Evolutionary conservation across 352 stramenopile genomes (phyloP).

Genomic region (Phytophthora nicotianae): DNA sequence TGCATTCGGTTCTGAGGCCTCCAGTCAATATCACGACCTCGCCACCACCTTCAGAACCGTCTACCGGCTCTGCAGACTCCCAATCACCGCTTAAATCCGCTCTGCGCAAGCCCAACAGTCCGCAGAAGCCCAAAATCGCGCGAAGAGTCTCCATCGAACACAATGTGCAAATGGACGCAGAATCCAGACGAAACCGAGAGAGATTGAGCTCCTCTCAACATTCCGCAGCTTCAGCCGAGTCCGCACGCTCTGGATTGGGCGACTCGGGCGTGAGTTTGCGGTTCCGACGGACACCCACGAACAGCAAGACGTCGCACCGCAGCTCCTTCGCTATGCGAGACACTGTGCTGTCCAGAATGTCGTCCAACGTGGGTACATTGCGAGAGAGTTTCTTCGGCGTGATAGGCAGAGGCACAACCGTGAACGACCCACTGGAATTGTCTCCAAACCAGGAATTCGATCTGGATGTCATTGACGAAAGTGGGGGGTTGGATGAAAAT

Average conservation of each 20-base stretch:
- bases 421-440: conserved; percentile 61
- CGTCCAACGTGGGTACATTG: conserved; percentile 43
- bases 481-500: conserved; percentile 62
- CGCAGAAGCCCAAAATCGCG: conserved; percentile 16
- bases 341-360: conserved; percentile 48
- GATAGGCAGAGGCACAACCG: conserved; percentile 22
- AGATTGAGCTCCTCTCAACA: conserved; percentile 31
- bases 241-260: conserved; percentile 14
- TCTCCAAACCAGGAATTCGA: conserved; percentile 75
- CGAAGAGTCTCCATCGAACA: conserved; percentile 38
- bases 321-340: conserved; percentile 42
- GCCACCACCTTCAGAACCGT: background rate
- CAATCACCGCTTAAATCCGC: conserved; percentile 27
- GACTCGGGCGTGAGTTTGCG: conserved; percentile 34
- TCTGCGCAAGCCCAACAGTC: conserved; percentile 16
- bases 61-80: conserved; percentile 5
- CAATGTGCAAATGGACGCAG: conserved; percentile 8
- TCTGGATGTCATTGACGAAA: conserved; percentile 78
- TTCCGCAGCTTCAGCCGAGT: conserved; percentile 22
- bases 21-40: conserved; percentile 2
- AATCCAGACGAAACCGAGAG: conserved; percentile 9
- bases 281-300: conserved; percentile 33
- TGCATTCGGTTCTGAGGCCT: conserved; percentile 13
- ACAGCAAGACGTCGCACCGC: conserved; percentile 44
- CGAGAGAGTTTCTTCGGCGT: conserved; percentile 73